Evolutionary conservation across 208 protist species (phyloP).

Genomic region (Acanthamoeba royreba): DNA sequence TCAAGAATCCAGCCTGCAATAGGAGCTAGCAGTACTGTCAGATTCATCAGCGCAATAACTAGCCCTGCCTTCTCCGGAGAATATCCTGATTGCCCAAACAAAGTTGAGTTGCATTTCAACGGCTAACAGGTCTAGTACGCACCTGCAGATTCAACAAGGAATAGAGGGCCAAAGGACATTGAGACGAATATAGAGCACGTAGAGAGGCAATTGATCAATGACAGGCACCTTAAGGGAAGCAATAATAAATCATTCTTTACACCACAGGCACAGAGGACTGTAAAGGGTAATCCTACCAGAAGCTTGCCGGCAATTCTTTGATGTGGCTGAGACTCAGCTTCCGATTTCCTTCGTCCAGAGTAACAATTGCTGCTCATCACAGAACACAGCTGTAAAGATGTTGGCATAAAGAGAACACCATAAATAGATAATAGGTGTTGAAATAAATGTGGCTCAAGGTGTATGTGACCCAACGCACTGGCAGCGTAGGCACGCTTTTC

Average conservation of each 20-base stretch:
- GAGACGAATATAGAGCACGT: conserved; percentile 37
- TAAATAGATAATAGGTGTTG: too few relatives aligned
- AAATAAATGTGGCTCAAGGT: too few relatives aligned
- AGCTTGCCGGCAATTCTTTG: conserved; percentile 10
- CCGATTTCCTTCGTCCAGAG: neutral
- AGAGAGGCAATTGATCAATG: conserved; percentile 31
- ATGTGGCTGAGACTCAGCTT: conserved; percentile 1
- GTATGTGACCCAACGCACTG: too few relatives aligned
- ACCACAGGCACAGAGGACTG: too few relatives aligned
- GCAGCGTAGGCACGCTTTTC: too few relatives aligned
- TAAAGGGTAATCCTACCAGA: too few relatives aligned
- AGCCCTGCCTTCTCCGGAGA: neutral
- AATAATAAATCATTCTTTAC: too few relatives aligned
- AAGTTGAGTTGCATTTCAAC: neutral
- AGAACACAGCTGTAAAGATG: too few relatives aligned
- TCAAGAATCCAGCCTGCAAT: conserved; percentile 7
- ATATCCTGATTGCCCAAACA: neutral
- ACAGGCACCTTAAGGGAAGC: conserved; percentile 13
- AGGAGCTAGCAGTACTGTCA: neutral
- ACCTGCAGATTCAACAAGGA: neutral
- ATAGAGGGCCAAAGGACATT: conserved; percentile 29
- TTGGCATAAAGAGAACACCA: too few relatives aligned
- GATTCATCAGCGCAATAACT: conserved; percentile 8
- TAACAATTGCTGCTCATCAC: too few relatives aligned
- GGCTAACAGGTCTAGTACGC: neutral